Percentiles rank a stretch among this genome's conserved stretches.
phyloP scores from a whole-genome alignment of 805 yeast species.

The Teunomyces aglyptinius region DNA sequence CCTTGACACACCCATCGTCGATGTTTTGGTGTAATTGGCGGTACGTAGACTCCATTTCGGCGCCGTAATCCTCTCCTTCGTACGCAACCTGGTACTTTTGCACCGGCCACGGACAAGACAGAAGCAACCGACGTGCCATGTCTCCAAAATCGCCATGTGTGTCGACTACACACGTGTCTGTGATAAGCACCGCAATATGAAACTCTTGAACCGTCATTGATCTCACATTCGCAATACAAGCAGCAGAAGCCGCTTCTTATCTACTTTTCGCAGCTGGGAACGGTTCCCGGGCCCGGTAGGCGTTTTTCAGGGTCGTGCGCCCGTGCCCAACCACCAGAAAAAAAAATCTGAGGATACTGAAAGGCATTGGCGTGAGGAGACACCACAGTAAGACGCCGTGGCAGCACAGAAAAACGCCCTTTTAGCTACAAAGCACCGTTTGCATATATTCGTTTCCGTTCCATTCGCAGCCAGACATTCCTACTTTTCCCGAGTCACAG shows the following conservation, averaged over 20 bases:
- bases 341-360: slow-evolving; percentile 2
- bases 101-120: slow-evolving; percentile 1
- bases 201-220: slow-evolving; percentile 5
- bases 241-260: not conserved
- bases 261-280: not conserved
- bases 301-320: slow-evolving; percentile 2
- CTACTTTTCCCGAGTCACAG: no score
- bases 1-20: slow-evolving; percentile 26
- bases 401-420: slow-evolving; percentile 1
- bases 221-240: not conserved
- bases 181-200: slow-evolving; percentile 40
- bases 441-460: not conserved
- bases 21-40: slow-evolving; percentile 23
- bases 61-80: slow-evolving; percentile 10
- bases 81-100: not conserved
- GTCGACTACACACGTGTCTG: slow-evolving; percentile 36
- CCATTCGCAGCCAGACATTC: no score
- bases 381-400: slow-evolving; percentile 1
- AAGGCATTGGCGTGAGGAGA: slow-evolving; percentile 4
- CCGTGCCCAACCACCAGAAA: not conserved
- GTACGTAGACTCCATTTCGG: slow-evolving; percentile 13
- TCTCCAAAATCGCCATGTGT: slow-evolving; percentile 56
- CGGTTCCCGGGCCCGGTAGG: slow-evolving; percentile 3
- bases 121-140: slow-evolving; percentile 16
- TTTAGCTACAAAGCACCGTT: not conserved